Base-by-base conservation (phyloP, 2,329 filamentous ascomycete species). In the Byssothecium circinans region DNA sequence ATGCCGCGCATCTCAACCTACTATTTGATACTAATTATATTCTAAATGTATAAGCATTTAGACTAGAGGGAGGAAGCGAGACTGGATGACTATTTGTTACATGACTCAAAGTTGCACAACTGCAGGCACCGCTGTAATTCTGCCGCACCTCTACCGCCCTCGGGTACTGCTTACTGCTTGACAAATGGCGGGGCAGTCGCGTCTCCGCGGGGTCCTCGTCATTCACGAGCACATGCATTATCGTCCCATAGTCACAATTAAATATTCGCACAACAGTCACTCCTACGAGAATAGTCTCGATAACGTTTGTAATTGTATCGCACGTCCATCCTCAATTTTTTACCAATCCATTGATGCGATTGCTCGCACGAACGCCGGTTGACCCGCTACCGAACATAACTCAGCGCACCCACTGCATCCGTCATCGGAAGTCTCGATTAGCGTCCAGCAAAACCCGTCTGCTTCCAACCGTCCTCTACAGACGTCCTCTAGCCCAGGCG, bases 331-430 rank as follows among this genome's bases (percentile, higher is more conserved):
- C n/a, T n/a, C n/a, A n/a, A n/a, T n/a, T n/a, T n/a, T n/a, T n/a
- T 25, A 14, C 10, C 29, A 32, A 8, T 25, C 35, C 17, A 47
- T 58, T 50, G 19, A 63, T 63, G 62, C 53, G 49, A 41, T 43
- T 50, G 23, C 47, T 43, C 30, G 25, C 25, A 18, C 17, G 18
- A 18, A 27, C 18, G 40, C 43, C 56, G 29, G 43, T 18, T 32
- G 34, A 27, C 40, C 54, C 46, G 40, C 47, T 50, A 25, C 36
- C 34, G 47, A 53, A 44, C 52, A 54, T 61, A 54, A 49, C 54
- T 58, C 62, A 64, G 54, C 62, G 53, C 47, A 33, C 48, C 45
- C 54, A 50, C 47, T 54, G 47, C 59, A 62, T 65, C 59, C 59
- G 62, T 62, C 65, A 64, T 62, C 63, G 46, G 38, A 52, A 45